A percentile compares a stretch with the other conserved stretches of the same genome.
These are phyloP conservation scores for Pelargonium fulgidum DNA, from an alignment of 441 rosid genomes.

Conservation along the genomic window DNA sequence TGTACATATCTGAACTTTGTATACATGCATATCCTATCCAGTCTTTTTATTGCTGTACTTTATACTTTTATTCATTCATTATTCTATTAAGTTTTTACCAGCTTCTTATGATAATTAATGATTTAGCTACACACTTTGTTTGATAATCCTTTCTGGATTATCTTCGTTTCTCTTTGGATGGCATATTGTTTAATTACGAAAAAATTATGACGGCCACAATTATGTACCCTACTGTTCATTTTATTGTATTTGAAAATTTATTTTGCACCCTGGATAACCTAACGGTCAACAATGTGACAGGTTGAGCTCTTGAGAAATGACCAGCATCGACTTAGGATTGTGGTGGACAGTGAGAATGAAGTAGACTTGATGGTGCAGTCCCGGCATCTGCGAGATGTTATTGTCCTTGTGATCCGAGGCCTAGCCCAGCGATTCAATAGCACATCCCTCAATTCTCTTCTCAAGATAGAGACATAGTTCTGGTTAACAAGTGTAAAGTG, in stretches of 20 bases:
- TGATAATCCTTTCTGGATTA: neutral
- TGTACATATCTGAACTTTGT: constrained; percentile 32
- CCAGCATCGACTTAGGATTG: constrained; percentile 72
- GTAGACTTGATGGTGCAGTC: constrained; percentile 80
- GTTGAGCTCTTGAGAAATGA: constrained; percentile 79
- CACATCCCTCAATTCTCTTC: constrained; percentile 90
- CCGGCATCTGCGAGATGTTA: constrained; percentile 66
- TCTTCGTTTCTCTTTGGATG: neutral
- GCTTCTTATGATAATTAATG: neutral
- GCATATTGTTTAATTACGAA: neutral
- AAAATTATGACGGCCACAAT: no score
- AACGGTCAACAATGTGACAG: constrained; percentile 31
- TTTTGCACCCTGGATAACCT: neutral
- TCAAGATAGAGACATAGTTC: constrained; percentile 63
- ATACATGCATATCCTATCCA: neutral
- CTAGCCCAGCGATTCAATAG: constrained; percentile 93
- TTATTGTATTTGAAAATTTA: neutral
- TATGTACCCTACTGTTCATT: neutral
- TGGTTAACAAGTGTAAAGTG: constrained; percentile 15
- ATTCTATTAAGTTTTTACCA: neutral
- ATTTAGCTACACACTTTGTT: neutral
- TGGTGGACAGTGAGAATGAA: constrained; percentile 80
- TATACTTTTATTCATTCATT: neutral
- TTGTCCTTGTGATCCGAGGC: constrained; percentile 80
- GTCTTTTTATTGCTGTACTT: neutral